Evolutionary conservation across 306 rosid species (phyloP).

Genomic region (Fagus sylvatica): DNA sequence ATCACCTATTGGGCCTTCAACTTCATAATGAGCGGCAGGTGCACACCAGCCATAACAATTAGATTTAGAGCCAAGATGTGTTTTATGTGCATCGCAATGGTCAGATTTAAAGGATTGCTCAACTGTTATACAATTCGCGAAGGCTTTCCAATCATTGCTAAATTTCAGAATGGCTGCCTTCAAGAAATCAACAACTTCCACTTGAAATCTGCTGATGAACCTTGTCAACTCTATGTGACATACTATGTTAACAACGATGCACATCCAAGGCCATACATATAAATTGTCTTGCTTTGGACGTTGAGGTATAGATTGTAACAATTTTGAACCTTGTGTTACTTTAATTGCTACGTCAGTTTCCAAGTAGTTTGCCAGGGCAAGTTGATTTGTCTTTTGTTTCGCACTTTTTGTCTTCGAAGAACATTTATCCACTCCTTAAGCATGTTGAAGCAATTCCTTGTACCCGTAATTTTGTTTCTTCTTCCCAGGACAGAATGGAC

Average conservation of each 20-base stretch:
- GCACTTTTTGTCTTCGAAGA: conserved; percentile 78
- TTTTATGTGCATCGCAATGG: conserved; percentile 36
- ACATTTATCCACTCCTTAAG: conserved; percentile 92
- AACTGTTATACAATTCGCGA: conserved; percentile 64
- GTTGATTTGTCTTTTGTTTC: conserved; percentile 80
- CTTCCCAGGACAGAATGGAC: conserved; percentile 95
- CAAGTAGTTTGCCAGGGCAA: conserved; percentile 79
- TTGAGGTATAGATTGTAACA: conserved; percentile 35
- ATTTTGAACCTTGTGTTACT: conserved; percentile 43
- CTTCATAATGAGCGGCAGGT: conserved; percentile 65
- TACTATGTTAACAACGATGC: conserved; percentile 60
- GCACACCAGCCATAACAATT: conserved; percentile 96
- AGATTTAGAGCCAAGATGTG: conserved; percentile 38
- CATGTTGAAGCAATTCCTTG: conserved; percentile 84
- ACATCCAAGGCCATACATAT: conserved; percentile 97
- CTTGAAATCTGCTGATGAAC: conserved; percentile 45
- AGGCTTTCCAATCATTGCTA: conserved; percentile 75
- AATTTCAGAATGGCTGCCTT: conserved; percentile 58
- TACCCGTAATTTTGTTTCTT: conserved; percentile 88
- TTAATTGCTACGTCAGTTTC: conserved; percentile 58
- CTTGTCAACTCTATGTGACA: conserved; percentile 53
- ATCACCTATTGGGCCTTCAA: conserved; percentile 69
- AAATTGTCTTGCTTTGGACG: conserved; percentile 48
- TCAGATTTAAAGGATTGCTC: conserved; percentile 62
- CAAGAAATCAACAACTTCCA: conserved; percentile 41